Evolutionary conservation across 768 basidiomycete genomes (phyloP).

Genomic region (Russula brevipes): DNA sequence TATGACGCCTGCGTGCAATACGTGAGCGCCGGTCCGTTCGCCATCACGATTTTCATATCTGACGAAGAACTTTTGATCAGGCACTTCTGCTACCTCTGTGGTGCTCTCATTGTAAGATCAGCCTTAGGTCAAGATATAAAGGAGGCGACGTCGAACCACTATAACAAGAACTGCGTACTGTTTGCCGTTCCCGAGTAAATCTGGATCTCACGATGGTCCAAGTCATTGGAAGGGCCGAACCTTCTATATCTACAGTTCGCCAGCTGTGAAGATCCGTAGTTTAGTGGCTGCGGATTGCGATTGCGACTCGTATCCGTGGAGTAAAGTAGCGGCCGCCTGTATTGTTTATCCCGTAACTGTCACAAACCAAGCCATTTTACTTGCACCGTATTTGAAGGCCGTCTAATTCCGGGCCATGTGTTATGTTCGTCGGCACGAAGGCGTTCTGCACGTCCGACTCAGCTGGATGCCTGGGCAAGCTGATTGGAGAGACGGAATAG

Average conservation of each 20-base stretch:
- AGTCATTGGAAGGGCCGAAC: not conserved
- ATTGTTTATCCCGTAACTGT: no score
- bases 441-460: no score
- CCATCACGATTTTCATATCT: not conserved
- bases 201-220: not conserved
- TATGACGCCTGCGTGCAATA: slow-evolving; percentile 51
- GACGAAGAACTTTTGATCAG: slow-evolving; percentile 12
- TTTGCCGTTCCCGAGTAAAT: slow-evolving; percentile 29
- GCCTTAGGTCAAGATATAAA: slow-evolving; percentile 33
- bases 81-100: slow-evolving; percentile 54
- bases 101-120: slow-evolving; percentile 42
- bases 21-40: slow-evolving; percentile 24
- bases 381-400: no score
- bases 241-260: no score
- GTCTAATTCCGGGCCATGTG: no score
- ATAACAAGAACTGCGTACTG: slow-evolving; percentile 30
- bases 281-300: not conserved
- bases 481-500: no score
- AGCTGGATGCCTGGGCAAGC: no score
- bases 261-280: not conserved
- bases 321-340: no score
- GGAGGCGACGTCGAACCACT: slow-evolving; percentile 34
- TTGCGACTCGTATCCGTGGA: not conserved
- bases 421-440: no score
- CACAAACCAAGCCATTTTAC: no score